These are phyloP conservation scores for Kluyveromyces lactis DNA, from an alignment of 805 yeast genomes.

Conservation along the genomic window DNA sequence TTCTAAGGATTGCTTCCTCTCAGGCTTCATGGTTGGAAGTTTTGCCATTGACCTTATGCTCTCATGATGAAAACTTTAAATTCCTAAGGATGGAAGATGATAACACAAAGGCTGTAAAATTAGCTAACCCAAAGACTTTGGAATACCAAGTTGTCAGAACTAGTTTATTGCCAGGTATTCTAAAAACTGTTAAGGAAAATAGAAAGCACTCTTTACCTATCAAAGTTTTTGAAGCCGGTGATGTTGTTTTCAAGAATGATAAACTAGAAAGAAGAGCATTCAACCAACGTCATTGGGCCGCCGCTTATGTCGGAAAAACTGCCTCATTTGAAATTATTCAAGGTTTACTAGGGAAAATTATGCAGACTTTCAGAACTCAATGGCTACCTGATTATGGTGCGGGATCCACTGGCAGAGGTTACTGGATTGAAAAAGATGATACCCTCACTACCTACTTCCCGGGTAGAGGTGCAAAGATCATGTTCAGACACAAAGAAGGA, in stretches of 20 bases:
- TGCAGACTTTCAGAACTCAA: slow-evolving; percentile 90
- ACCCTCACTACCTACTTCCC: slow-evolving; percentile 78
- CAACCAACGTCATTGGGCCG: slow-evolving; percentile 93
- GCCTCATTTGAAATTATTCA: slow-evolving; percentile 93
- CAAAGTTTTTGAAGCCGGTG: slow-evolving; percentile 92
- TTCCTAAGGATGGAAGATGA: slow-evolving; percentile 72
- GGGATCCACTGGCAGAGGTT: slow-evolving; percentile 57
- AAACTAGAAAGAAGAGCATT: slow-evolving; percentile 78
- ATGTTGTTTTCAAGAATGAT: slow-evolving; percentile 78
- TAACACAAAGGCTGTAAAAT: slow-evolving; percentile 69
- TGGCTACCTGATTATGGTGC: slow-evolving; percentile 55
- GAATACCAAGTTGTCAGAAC: slow-evolving; percentile 99
- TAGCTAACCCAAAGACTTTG: slow-evolving; percentile 92
- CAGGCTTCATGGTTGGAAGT: slow-evolving; percentile 96
- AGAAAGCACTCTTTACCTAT: slow-evolving; percentile 93
- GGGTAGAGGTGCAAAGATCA: slow-evolving; percentile 91
- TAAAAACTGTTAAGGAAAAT: slow-evolving; percentile 92
- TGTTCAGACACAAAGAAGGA: slow-evolving; percentile 58
- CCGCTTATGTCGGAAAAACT: slow-evolving; percentile 87
- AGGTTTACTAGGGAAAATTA: slow-evolving; percentile 87
- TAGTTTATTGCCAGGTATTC: slow-evolving; percentile 83
- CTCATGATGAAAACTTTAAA: slow-evolving; percentile 94
- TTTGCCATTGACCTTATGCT: slow-evolving; percentile 88
- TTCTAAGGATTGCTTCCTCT: slow-evolving; percentile 81
- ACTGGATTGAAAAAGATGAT: slow-evolving; percentile 71